Conservation (phyloP, 345 rosid species). For the Nasturtium officinale region DNA sequence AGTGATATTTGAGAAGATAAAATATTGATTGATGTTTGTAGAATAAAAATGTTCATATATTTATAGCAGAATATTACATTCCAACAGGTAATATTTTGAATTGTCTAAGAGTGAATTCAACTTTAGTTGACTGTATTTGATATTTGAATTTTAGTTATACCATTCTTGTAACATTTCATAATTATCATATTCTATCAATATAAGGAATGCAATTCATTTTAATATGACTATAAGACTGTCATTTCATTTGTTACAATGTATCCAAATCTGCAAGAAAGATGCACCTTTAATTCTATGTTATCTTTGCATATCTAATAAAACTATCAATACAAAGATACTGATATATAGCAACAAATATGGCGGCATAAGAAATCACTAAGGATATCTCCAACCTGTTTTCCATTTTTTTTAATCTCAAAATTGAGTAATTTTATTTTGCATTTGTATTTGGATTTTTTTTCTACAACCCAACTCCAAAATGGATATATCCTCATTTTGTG, state of each 20-base stretch:
- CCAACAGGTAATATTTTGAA: background rate
- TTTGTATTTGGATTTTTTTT: background rate
- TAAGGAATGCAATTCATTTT: slow-evolving; percentile 24
- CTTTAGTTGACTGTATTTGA: background rate
- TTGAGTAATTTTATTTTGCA: background rate
- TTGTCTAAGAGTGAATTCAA: background rate
- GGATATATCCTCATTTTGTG: background rate
- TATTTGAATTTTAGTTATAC: slow-evolving; percentile 23
- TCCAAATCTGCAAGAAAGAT: slow-evolving; percentile 25
- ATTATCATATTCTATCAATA: slow-evolving; percentile 26
- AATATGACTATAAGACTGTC: slow-evolving; percentile 26
- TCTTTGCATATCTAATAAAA: background rate
- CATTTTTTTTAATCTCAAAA: no score
- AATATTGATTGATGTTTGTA: background rate
- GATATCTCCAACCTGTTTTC: background rate
- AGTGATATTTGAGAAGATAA: background rate
- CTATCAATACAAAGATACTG: background rate
- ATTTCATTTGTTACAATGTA: slow-evolving; percentile 28
- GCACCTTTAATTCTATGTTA: background rate
- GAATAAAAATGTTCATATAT: background rate
- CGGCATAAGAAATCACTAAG: background rate
- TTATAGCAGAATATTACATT: slow-evolving; percentile 1
- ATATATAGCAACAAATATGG: background rate
- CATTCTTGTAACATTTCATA: background rate
- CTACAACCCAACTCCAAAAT: background rate